These are phyloP conservation scores for Monosporozyma aerobia DNA, from an alignment of 805 yeast species.

Conservation along the genomic window DNA sequence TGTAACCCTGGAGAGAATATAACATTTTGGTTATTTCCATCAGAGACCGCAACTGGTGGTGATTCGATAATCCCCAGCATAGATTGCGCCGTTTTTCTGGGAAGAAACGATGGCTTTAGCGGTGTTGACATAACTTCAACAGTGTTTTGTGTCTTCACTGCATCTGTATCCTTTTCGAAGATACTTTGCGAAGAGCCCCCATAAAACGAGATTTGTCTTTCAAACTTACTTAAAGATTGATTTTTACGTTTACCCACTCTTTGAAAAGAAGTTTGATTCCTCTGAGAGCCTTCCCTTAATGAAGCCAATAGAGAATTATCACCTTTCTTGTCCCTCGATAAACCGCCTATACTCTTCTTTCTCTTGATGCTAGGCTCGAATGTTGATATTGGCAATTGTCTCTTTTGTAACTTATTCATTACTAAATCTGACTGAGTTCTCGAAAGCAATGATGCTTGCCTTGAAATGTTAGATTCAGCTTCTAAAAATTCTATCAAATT, in stretches of 20 bases:
- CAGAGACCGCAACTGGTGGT: slow-evolving; percentile 9
- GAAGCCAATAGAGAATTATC: neutral
- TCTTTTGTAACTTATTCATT: slow-evolving; percentile 22
- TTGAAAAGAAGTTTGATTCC: slow-evolving; percentile 16
- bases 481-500: slow-evolving; percentile 22
- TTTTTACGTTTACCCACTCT: slow-evolving; percentile 24
- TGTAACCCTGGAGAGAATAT: neutral
- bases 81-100: slow-evolving; percentile 9
- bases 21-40: neutral
- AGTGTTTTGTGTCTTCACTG: neutral
- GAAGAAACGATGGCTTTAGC: slow-evolving; percentile 9
- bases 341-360: neutral
- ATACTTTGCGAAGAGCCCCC: neutral
- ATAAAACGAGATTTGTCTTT: neutral
- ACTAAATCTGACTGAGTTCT: slow-evolving; percentile 24
- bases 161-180: neutral
- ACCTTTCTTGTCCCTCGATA: neutral
- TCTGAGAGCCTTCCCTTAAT: neutral
- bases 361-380: slow-evolving; percentile 7
- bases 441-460: slow-evolving; percentile 14
- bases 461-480: slow-evolving; percentile 9
- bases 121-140: slow-evolving; percentile 29
- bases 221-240: neutral
- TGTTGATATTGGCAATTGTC: slow-evolving; percentile 23
- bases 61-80: slow-evolving; percentile 21